Base-by-base conservation (phyloP, 2,329 filamentous ascomycete genomes). In the Aphanoascus verrucosus region DNA sequence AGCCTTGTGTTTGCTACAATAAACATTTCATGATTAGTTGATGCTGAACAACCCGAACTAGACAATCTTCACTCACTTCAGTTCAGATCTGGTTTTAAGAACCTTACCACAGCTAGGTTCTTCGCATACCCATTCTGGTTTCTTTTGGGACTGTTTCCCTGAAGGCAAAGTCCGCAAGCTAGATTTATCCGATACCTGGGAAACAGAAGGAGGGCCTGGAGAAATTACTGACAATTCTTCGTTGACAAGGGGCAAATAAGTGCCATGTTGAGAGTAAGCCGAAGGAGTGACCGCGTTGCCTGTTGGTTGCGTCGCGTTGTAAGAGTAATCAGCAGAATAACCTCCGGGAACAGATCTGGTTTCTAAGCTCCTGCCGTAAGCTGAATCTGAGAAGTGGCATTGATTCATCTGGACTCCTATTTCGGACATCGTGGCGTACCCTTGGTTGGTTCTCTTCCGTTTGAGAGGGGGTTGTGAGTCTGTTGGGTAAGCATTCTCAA, bases 1-100 rank as follows among this genome's bases (percentile, higher is more conserved):
- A 17, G 83, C 75, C 42, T 74, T 68, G 61, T 94, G 88, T 67
- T 94, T 94, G 56, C 88, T 94, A 55, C 5, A 11, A 44, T 35
- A 9, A 15, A 28, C 3, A 45, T 45, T 14, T n/a, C n/a, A n/a
- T 32, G 44, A 47, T 34, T 12, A 37, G 48, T 8, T 6, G 8
- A 35, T 8, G 35, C 8, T 8, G 32, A 9, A n/a, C 12, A 34
- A n/a, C 34, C 4, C 23, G 7, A 7, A 7, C 23, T 7, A 3
- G 23, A 28, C 23, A 28, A 28, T 28, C 23, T 28, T 6, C 6
- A 37, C 50, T 46, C 12, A 52, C 50, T 42, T 52, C 15, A 52
- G 32, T 12, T 52, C 50, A 32, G 15, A 52, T 35, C 17, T 31
- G 5, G 50, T 46, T 19, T 44, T 52, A 9, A 32, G 34, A 11